Evolutionary conservation across 192 early-diverging fungal species (phyloP).

Genomic region (Coemansia sp.): DNA sequence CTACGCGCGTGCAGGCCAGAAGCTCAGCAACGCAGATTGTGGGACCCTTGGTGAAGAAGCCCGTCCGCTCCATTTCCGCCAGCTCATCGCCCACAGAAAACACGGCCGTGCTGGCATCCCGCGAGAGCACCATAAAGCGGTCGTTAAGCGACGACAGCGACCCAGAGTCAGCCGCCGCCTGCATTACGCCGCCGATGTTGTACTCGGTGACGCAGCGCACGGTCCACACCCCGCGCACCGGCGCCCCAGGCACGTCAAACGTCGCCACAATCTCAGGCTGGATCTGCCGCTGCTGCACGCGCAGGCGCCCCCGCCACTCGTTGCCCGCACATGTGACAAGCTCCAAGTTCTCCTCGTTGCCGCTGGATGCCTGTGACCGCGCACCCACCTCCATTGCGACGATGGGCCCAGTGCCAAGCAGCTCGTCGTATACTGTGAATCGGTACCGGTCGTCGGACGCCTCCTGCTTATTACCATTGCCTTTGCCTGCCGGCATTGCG

Average conservation of each 20-base stretch:
- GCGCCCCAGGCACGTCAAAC: constrained; percentile 59
- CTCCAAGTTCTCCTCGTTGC: constrained; percentile 49
- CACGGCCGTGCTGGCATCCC: constrained; percentile 55
- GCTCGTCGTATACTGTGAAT: constrained; percentile 76
- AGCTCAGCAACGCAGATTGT: constrained; percentile 81
- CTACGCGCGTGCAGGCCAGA: constrained; percentile 69
- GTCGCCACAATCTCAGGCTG: constrained; percentile 64
- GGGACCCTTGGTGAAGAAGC: constrained; percentile 75
- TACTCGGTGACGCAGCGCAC: constrained; percentile 43
- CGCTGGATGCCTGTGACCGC: constrained; percentile 26
- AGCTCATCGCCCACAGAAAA: constrained; percentile 84
- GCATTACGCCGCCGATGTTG: constrained; percentile 55
- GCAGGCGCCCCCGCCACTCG: constrained; percentile 62
- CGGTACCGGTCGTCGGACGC: constrained; percentile 51
- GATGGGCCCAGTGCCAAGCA: constrained; percentile 81
- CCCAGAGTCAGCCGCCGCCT: constrained; percentile 32
- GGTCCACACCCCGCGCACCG: constrained; percentile 48
- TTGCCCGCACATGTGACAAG: constrained; percentile 65
- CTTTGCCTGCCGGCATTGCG: constrained; percentile 26
- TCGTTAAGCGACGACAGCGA: constrained; percentile 33
- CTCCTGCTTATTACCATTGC: constrained; percentile 17
- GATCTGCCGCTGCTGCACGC: constrained; percentile 65
- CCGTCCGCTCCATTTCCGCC: constrained; percentile 69
- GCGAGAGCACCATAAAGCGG: constrained; percentile 51
- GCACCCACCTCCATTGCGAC: constrained; percentile 75